Percentiles rank a stretch among this genome's conserved stretches.
phyloP scores from a whole-genome alignment of 768 basidiomycete genomes.

The Leccinellum rugosiceps region DNA sequence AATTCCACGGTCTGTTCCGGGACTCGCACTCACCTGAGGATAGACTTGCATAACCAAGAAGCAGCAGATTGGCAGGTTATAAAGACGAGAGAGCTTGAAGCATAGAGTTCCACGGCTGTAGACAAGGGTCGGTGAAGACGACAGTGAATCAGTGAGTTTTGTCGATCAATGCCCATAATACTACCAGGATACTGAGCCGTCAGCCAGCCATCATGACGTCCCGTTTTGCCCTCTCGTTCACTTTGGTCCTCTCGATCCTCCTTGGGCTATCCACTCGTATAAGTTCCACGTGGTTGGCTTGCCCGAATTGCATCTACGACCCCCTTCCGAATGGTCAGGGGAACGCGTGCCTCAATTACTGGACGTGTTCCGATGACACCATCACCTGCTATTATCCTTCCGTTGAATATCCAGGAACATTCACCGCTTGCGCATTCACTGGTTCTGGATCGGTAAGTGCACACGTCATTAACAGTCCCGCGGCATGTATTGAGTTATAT shows the following conservation, averaged over 20 bases:
- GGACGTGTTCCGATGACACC: slow-evolving; percentile 5
- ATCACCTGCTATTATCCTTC: slow-evolving; percentile 8
- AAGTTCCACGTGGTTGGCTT: not conserved
- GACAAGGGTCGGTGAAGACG: too few relatives aligned
- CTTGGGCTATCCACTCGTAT: not conserved
- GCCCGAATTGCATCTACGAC: slow-evolving; percentile 5
- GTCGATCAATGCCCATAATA: not conserved
- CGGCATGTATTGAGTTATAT: not conserved
- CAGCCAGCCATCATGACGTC: not conserved
- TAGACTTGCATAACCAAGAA: not conserved
- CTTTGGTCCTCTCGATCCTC: not conserved
- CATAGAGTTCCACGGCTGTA: not conserved
- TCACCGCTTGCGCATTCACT: too few relatives aligned
- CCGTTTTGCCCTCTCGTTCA: not conserved
- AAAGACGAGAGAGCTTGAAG: not conserved
- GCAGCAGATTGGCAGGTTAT: not conserved
- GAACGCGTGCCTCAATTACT: slow-evolving; percentile 2
- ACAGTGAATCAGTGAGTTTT: not conserved
- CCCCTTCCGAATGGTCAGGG: not conserved
- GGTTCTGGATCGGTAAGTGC: not conserved
- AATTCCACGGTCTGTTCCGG: too few relatives aligned
- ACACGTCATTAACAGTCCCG: not conserved
- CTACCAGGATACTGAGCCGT: not conserved
- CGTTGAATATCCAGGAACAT: not conserved
- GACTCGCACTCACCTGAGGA: not conserved